phyloP scores from a whole-genome alignment of 345 rosid genomes.

The Sisymbrium irio region DNA sequence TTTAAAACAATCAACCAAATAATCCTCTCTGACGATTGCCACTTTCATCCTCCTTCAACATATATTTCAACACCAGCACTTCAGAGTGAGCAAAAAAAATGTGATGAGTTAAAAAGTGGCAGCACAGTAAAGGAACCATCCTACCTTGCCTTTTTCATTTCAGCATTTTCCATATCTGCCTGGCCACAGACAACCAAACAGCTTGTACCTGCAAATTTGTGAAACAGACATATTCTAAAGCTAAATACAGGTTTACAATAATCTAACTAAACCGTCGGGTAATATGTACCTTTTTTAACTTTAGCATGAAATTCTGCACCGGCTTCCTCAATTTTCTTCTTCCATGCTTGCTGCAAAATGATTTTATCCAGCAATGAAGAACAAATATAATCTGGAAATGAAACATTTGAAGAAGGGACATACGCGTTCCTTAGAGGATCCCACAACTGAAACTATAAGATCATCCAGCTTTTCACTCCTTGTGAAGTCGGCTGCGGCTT shows the following conservation, averaged over 20 bases:
- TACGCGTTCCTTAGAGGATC: slow-evolving; percentile 63
- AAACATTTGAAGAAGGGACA: slow-evolving; percentile 5
- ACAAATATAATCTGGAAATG: background rate
- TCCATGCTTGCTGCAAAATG: slow-evolving; percentile 77
- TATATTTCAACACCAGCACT: slow-evolving; percentile 14
- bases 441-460: slow-evolving; percentile 65
- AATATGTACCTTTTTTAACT: slow-evolving; percentile 63
- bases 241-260: slow-evolving; percentile 3
- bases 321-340: slow-evolving; percentile 61
- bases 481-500: slow-evolving; percentile 43
- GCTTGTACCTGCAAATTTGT: slow-evolving; percentile 61
- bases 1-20: slow-evolving; percentile 74
- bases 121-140: slow-evolving; percentile 22
- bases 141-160: slow-evolving; percentile 84
- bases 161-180: slow-evolving; percentile 53
- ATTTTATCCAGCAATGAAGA: slow-evolving; percentile 24
- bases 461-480: slow-evolving; percentile 65
- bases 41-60: slow-evolving; percentile 81
- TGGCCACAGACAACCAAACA: slow-evolving; percentile 76
- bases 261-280: background rate
- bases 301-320: slow-evolving; percentile 75
- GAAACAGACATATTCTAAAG: background rate
- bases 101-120: slow-evolving; percentile 10
- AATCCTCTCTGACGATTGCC: slow-evolving; percentile 80
- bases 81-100: background rate